Evolutionary conservation across 2,329 filamentous ascomycete genomes (phyloP).

Genomic region (Colletotrichum sp.): DNA sequence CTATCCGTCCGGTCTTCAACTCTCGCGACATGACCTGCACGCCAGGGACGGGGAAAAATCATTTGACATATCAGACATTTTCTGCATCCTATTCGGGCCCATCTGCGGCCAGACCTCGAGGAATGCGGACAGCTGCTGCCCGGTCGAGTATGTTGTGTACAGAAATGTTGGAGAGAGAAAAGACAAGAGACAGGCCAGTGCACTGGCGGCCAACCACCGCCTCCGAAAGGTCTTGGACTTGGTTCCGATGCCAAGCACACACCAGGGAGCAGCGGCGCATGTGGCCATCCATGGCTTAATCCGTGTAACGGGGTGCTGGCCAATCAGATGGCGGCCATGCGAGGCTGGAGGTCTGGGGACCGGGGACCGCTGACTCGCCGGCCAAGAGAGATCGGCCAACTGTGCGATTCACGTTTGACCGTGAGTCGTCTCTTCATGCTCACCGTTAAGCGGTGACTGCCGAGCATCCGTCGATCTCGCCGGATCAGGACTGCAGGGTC

Average conservation of each 20-base stretch:
- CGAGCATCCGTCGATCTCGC: constrained; percentile 12
- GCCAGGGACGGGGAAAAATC: background rate
- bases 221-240: background rate
- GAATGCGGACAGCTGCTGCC: background rate
- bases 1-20: constrained; percentile 1
- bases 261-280: constrained; percentile 14
- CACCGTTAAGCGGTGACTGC: constrained; percentile 9
- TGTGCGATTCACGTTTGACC: constrained; percentile 17
- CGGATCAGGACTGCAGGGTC: background rate
- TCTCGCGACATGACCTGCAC: constrained; percentile 15
- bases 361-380: constrained; percentile 19
- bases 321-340: constrained; percentile 7
- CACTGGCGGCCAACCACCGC: background rate
- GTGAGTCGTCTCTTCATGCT: constrained; percentile 6
- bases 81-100: background rate
- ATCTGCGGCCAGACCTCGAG: background rate
- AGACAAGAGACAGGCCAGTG: background rate
- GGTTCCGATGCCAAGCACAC: background rate
- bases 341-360: constrained; percentile 14
- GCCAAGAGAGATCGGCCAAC: constrained; percentile 9
- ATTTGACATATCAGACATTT: background rate
- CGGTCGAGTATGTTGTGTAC: background rate
- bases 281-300: constrained; percentile 9
- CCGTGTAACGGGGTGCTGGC: background rate
- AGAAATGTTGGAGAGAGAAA: background rate